Base-by-base conservation (phyloP, 805 yeast genomes). In the Saccharomycopsis lassenensis region DNA sequence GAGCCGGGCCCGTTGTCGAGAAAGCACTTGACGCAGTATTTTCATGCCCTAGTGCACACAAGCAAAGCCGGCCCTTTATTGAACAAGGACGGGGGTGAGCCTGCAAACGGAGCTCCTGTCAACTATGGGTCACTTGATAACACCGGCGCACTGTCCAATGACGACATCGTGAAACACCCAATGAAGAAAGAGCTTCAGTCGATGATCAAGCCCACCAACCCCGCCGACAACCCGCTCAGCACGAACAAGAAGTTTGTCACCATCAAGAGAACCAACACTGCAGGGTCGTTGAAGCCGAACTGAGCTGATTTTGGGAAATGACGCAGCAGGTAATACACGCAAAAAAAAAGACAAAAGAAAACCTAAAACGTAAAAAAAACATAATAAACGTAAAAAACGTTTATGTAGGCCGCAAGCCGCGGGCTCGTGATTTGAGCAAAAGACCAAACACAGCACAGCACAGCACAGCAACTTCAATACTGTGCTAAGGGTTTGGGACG, bases 1-100 rank as follows among this genome's bases (percentile, higher is more conserved):
- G 71, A 70, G 41, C 89, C 89, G 1, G 87, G 87, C 7, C 89
- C 89, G 1, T 61, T 79, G 40, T 65, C 80, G 10, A 78, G 75
- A 51, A 61, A 82, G 48, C 78, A 77, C 49, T 67, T 79, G 47
- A 72, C 84, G 2, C 67, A 77, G 7, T 79, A 77, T 50, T 62
- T 79, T 50, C 86, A 78, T 54, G 65, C 70, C 26, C 55, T 79
- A 31, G 78, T 77, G 38, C 62, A 62, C 29, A 44, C 58, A 69
- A 4, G 68, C 62, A 44, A n/a, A n/a, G n/a, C n/a, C n/a, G n/a
- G n/a, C n/a, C n/a, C n/a, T n/a, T n/a, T 39, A 25, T 14, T 29
- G 12, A 28, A 15, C 11, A 25, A 21, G 10, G 10, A 21, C 20
- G 33, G 24, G 5, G 31, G 25, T 11, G 23, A 27, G 3, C 15